Evolutionary conservation across 2,329 filamentous ascomycete genomes (phyloP).

Genomic region (Neofusicoccum laricinum): DNA sequence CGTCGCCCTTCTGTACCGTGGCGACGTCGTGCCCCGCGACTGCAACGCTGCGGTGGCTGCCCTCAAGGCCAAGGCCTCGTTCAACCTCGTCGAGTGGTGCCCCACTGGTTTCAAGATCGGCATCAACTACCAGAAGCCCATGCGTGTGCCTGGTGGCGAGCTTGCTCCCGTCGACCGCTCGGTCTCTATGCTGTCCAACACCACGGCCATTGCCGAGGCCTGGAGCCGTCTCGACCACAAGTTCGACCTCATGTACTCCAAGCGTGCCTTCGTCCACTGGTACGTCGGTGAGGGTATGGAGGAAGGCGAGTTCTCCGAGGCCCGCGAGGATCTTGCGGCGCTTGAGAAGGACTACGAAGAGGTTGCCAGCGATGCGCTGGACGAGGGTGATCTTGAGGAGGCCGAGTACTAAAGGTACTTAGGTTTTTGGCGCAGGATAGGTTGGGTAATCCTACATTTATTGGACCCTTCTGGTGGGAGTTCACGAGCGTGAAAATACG

Average conservation of each 20-base stretch:
- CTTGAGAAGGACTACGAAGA: constrained; percentile 99
- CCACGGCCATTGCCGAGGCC: constrained; percentile 95
- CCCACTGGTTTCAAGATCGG: constrained; percentile 99
- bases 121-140: constrained; percentile 98
- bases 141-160: constrained; percentile 94
- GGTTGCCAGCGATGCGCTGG: constrained; percentile 90
- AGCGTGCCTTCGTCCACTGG: constrained; percentile 99
- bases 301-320: constrained; percentile 99
- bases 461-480: constrained; percentile 11
- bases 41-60: constrained; percentile 88
- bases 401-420: constrained; percentile 76
- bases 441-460: constrained; percentile 11
- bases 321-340: constrained; percentile 95
- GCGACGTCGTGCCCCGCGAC: constrained; percentile 96
- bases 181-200: constrained; percentile 99
- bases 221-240: constrained; percentile 96
- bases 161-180: constrained; percentile 97
- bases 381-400: constrained; percentile 79
- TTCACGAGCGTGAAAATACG: constrained; percentile 7
- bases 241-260: constrained; percentile 99
- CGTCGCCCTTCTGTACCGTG: constrained; percentile 95
- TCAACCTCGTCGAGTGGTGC: constrained; percentile 99
- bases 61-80: constrained; percentile 98
- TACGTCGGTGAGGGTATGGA: constrained; percentile 99
- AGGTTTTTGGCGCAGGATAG: constrained; percentile 4